phyloP scores from a whole-genome alignment of 768 basidiomycete species.

The Pluteus cervinus region DNA sequence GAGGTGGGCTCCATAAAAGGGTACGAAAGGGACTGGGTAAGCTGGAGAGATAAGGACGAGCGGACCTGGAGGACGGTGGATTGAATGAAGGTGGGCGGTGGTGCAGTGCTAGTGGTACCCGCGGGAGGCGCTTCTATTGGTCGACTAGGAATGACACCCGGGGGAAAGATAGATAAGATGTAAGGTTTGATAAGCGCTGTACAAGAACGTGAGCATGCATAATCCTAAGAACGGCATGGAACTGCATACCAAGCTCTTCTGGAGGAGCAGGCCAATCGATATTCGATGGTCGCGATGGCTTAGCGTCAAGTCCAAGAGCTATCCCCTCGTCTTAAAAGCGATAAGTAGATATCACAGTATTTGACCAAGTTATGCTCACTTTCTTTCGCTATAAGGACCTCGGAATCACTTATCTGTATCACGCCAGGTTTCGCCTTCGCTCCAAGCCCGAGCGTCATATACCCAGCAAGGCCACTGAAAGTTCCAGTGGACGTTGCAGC shows the following conservation, averaged over 20 bases:
- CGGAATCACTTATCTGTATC: constrained; percentile 47
- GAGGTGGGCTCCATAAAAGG: constrained; percentile 41
- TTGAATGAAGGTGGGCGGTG: constrained; percentile 38
- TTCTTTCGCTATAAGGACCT: constrained; percentile 73
- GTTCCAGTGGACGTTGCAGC: constrained; percentile 59
- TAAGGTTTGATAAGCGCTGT: constrained; percentile 74
- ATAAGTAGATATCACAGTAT: not conserved
- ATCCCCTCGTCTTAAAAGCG: constrained; percentile 53
- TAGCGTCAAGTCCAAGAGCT: constrained; percentile 57
- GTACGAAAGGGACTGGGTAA: constrained; percentile 58
- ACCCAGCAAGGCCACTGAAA: constrained; percentile 72
- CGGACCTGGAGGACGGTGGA: constrained; percentile 60
- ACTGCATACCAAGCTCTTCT: constrained; percentile 79
- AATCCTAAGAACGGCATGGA: too few relatives aligned
- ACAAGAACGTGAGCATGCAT: constrained; percentile 4
- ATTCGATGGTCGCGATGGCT: constrained; percentile 35
- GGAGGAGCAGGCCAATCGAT: constrained; percentile 78
- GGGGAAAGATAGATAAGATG: constrained; percentile 67
- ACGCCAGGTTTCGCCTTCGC: constrained; percentile 66
- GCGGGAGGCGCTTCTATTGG: constrained; percentile 16
- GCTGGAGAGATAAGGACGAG: constrained; percentile 59
- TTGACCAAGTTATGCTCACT: constrained; percentile 39
- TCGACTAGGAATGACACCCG: constrained; percentile 45
- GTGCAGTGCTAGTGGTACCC: constrained; percentile 17
- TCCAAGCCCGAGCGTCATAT: constrained; percentile 80